Evolutionary conservation across 2,329 filamentous ascomycete genomes (phyloP), one percentile per base, ranked within the genome.

Genomic region (Fusarium verrucosum): DNA sequence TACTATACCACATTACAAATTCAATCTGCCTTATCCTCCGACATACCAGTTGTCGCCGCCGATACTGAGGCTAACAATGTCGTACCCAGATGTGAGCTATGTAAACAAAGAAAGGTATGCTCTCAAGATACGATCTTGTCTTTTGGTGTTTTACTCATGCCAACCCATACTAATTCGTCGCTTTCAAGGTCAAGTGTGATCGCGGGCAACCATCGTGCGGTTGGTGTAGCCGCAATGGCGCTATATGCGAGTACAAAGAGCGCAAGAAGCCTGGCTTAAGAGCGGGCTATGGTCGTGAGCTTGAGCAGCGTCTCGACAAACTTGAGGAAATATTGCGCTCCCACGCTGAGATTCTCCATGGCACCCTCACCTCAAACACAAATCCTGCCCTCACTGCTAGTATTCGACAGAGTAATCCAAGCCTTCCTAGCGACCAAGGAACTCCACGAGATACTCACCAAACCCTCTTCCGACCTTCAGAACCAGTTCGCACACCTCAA

Each of bases 81-180:
- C 11, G 65, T 75, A 42, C 71, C 73, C 76, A 89, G 87, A 72
- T 89, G 91, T 73, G 91, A 94, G 78, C 83, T 91, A 47, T 92
- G 91, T 80, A 93, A 94, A 77, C 88, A 91, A 76, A 82, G 91
- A 79, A 94, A 94, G 82, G 90, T 92, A 78, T 46, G 49, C 45
- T 46, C 16, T 35, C n/a, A 10, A 25, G 36, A 42, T 40, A 40
- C 26, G 9, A 17, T 52, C 40, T 26, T 38, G 16, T 17, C 13
- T 35, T 14, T 25, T 25, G 10, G 28, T 37, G 35, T 45, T 25
- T 43, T 35, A 8, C 16, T 37, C 11, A 23, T 20, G 19, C 22
- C 37, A 26, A 44, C 33, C 16, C 14, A 41, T 53, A 16, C 55
- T 70, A 50, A 72, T 57, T 14, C 22, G 10, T 2, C 26, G 52